Evolutionary conservation across 371 early-diverging fungal genomes (phyloP), one percentile per base, ranked within the genome.

Genomic region (Zychaea mexicana): DNA sequence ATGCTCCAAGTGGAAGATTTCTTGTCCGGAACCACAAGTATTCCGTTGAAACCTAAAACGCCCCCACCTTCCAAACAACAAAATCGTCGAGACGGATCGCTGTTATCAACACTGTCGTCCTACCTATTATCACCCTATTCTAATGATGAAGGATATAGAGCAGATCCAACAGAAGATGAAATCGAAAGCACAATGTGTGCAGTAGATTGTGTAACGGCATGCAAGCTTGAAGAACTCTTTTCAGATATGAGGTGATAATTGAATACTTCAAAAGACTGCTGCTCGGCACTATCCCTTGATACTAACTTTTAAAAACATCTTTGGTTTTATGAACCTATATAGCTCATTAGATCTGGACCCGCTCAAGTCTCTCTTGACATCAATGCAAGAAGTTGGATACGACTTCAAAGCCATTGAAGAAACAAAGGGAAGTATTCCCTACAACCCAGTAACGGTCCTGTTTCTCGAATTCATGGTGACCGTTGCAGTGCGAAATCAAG

Each of bases 1-100:
- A 87, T 88, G 87, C 66, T 85, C 30, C 83, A 86, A 61, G 86
- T 88, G 1, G 92, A 92, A 65, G 91, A 92, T 71, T 92, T 92
- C 71, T 75, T 91, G 55, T 79, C 85, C 5, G 89, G 90, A 17
- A 84, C 84, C 28, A 89, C 88, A 6, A 81, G 80, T 57, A 91
- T 93, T 52, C 88, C 91, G 7, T 68, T 90, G n/a, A 84, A 91
- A 53, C 79, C 82, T 2, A 84, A 83, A 65, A 79, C 71, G 6
- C 80, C 84, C 9, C 68, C 77, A 10, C 77, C 79, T 32, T 68
- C 74, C 7, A 83, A 79, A 61, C 83, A 81, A 58, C 74, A 79
- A 60, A 76, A 74, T 24, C 77, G 82, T 24, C 79, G 81, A 47
- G 92, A 91, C 46, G 84, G 85, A 2, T 92, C 92, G 0, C 68